phyloP scores from a whole-genome alignment of 2,329 filamentous ascomycete genomes.

The Scedosporium aurantiacum region DNA sequence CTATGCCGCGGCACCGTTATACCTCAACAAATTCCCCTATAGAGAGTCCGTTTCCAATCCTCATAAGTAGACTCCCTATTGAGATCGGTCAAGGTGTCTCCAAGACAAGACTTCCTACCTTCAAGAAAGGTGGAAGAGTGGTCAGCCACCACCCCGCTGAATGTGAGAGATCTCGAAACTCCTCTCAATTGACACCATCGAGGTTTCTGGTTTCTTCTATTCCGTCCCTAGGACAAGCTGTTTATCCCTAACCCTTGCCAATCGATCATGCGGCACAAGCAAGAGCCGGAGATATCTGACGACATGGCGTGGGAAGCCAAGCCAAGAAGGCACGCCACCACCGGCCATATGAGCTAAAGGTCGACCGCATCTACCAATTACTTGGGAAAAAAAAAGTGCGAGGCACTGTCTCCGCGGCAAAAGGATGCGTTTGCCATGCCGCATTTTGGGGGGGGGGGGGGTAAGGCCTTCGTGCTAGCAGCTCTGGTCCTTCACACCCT shows the following conservation, averaged over 20 bases:
- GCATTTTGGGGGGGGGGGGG: no score
- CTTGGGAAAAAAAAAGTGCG: no score
- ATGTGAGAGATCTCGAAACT: neutral
- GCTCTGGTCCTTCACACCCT: no score
- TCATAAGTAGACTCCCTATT: neutral
- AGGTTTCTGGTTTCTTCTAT: neutral
- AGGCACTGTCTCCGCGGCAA: no score
- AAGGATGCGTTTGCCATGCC: no score
- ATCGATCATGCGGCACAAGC: neutral
- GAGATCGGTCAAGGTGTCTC: no score
- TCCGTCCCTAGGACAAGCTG: neutral
- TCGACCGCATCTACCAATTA: no score
- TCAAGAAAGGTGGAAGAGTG: no score
- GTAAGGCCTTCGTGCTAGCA: no score
- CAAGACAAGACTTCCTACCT: no score
- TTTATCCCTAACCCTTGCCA: neutral
- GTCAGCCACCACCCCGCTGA: no score
- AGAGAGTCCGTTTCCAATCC: neutral
- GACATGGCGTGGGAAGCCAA: neutral
- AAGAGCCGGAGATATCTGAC: neutral
- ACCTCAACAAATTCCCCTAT: neutral
- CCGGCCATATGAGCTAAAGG: no score
- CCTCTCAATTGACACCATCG: neutral
- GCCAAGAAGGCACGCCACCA: neutral
- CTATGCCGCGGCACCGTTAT: neutral